Conservation (phyloP, 2,329 filamentous ascomycete genomes). For the Setomelanomma holmii region DNA sequence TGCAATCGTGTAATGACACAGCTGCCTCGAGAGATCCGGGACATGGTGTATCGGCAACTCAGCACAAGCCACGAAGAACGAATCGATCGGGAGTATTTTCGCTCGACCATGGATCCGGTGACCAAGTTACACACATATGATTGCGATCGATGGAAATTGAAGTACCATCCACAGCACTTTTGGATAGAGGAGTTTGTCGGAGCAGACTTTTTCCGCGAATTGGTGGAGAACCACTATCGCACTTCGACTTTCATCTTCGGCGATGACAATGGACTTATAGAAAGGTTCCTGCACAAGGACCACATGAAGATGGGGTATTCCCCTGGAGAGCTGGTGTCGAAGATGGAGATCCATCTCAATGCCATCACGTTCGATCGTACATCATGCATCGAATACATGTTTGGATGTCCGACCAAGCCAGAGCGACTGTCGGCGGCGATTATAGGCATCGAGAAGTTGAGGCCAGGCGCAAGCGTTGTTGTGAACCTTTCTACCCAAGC, state of each 20-base stretch:
- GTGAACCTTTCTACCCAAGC: conserved; percentile 22
- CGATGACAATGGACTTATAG: conserved; percentile 21
- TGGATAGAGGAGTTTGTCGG: conserved; percentile 18
- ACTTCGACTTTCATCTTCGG: conserved; percentile 26
- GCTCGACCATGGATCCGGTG: conserved; percentile 23
- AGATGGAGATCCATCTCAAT: conserved; percentile 20
- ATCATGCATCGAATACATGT: conserved; percentile 28
- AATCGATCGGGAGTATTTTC: conserved; percentile 28
- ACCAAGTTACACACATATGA: conserved; percentile 24
- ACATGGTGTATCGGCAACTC: conserved; percentile 28
- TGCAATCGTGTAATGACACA: conserved; percentile 12
- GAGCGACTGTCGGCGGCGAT: conserved; percentile 23
- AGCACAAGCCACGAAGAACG: conserved; percentile 12
- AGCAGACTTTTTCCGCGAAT: conserved; percentile 12
- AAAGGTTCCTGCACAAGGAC: conserved; percentile 22
- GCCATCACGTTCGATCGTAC: conserved; percentile 24
- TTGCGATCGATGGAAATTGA: conserved; percentile 21
- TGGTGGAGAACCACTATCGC: conserved; percentile 26
- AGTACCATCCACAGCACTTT: conserved; percentile 25
- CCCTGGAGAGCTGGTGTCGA: conserved; percentile 18
- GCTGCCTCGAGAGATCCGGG: conserved; percentile 21
- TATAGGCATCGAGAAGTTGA: conserved; percentile 22
- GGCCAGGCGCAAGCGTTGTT: conserved; percentile 16
- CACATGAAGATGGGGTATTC: conserved; percentile 14
- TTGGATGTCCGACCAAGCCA: conserved; percentile 19